Evolutionary conservation across 805 yeast species (phyloP).

Genomic region (Starmerella bombicola): DNA sequence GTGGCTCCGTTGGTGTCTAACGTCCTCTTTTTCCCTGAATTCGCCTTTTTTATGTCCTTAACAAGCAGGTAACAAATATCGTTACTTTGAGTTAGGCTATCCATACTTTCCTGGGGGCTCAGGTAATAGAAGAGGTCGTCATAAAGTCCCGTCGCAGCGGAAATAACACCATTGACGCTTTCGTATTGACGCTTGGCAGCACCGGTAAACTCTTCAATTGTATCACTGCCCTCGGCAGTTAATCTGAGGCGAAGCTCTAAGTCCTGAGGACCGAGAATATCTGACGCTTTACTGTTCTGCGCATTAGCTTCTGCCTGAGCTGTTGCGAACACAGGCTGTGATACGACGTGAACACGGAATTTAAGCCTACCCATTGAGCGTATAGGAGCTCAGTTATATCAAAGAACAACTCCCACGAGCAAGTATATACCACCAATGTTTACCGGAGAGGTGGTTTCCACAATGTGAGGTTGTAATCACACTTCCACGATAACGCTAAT

Average conservation of each 20-base stretch:
- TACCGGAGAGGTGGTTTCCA: too few species aligned
- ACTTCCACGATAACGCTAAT: too few species aligned
- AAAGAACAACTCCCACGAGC: too few species aligned
- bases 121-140: slow-evolving; percentile 11
- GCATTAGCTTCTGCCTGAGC: slow-evolving; percentile 1
- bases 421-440: too few species aligned
- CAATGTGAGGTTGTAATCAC: too few species aligned
- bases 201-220: slow-evolving; percentile 2
- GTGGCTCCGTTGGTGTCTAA: too few species aligned
- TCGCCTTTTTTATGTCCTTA: not conserved
- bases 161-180: slow-evolving; percentile 1
- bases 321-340: not conserved
- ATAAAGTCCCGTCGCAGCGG: slow-evolving; percentile 1
- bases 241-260: slow-evolving; percentile 3
- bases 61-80: slow-evolving; percentile 8
- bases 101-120: slow-evolving; percentile 3
- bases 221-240: not conserved
- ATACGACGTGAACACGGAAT: slow-evolving; percentile 6
- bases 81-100: not conserved
- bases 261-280: not conserved
- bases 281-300: not conserved
- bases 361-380: not conserved
- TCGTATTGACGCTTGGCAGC: slow-evolving; percentile 6
- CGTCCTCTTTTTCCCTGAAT: not conserved
- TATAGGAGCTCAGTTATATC: too few species aligned